Conservation (phyloP, 2,329 filamentous ascomycete species). For the Hymenoscyphus albidus region DNA sequence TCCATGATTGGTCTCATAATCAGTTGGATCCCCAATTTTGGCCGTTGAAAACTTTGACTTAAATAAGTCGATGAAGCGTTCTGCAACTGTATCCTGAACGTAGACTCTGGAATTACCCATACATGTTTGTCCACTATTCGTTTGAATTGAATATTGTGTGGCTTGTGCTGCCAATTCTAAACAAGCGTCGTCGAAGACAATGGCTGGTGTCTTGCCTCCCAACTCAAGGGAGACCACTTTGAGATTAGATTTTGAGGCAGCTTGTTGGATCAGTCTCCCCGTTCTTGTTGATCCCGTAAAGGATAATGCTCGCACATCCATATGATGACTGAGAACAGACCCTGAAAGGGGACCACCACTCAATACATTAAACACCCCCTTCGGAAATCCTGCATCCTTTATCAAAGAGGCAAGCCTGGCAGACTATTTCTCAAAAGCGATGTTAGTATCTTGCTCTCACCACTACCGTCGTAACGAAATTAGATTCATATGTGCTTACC, state of each 20-base stretch:
- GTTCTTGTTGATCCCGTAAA: slow-evolving; percentile 71
- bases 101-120: slow-evolving; percentile 58
- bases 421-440: slow-evolving; percentile 50
- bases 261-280: slow-evolving; percentile 68
- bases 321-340: slow-evolving; percentile 30
- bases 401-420: slow-evolving; percentile 35
- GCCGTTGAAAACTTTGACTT: slow-evolving; percentile 54
- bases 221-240: slow-evolving; percentile 62
- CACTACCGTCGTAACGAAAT: background rate
- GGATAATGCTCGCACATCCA: slow-evolving; percentile 41
- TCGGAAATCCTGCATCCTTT: slow-evolving; percentile 41
- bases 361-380: slow-evolving; percentile 41
- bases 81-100: slow-evolving; percentile 54
- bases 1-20: slow-evolving; percentile 62
- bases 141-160: slow-evolving; percentile 45
- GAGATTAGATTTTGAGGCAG: slow-evolving; percentile 51
- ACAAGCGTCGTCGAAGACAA: slow-evolving; percentile 61
- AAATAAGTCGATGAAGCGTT: slow-evolving; percentile 60
- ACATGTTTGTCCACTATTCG: slow-evolving; percentile 59
- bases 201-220: slow-evolving; percentile 58
- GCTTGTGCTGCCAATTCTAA: slow-evolving; percentile 58
- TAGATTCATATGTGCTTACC: background rate
- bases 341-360: slow-evolving; percentile 34
- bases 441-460: slow-evolving; percentile 49
- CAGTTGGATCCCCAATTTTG: slow-evolving; percentile 65